Conservation (phyloP, 2,329 filamentous ascomycete genomes). For the Aulographum hederae region DNA sequence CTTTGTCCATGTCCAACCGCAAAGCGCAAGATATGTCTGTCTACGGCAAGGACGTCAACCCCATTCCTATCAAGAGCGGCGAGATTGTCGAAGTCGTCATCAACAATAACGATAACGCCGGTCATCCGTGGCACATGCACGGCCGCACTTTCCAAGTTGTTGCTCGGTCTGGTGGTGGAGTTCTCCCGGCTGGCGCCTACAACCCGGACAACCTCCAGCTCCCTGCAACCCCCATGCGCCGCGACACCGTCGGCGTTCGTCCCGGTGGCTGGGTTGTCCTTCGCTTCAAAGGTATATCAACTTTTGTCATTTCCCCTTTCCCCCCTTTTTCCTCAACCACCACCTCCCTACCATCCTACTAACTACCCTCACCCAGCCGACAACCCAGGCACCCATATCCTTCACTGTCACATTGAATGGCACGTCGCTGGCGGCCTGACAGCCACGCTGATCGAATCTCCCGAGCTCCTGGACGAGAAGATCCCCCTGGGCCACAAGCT, state of each 20-base stretch:
- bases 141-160: conserved; percentile 56
- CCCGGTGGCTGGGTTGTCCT: conserved; percentile 37
- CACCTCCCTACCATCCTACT: no score
- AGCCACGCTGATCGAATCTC: conserved; percentile 32
- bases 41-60: conserved; percentile 33
- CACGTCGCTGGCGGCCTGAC: conserved; percentile 33
- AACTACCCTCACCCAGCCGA: no score
- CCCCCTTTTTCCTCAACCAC: no score
- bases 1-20: conserved; percentile 35
- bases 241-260: conserved; percentile 35
- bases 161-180: conserved; percentile 13
- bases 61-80: conserved; percentile 47
- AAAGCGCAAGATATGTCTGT: conserved; percentile 24
- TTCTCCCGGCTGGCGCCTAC: conserved; percentile 14
- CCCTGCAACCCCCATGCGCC: conserved; percentile 23
- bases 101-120: conserved; percentile 55
- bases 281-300: conserved; percentile 36
- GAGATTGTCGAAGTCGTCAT: conserved; percentile 55
- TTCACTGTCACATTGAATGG: conserved; percentile 11
- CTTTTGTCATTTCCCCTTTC: no score
- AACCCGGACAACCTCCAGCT: conserved; percentile 15
- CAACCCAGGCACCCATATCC: conserved; percentile 12
- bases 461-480: conserved; percentile 28
- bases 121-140: conserved; percentile 60
- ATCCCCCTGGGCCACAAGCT: conserved; percentile 38